Conservation (phyloP, 768 basidiomycete species). For the Trametes sanguinea region DNA sequence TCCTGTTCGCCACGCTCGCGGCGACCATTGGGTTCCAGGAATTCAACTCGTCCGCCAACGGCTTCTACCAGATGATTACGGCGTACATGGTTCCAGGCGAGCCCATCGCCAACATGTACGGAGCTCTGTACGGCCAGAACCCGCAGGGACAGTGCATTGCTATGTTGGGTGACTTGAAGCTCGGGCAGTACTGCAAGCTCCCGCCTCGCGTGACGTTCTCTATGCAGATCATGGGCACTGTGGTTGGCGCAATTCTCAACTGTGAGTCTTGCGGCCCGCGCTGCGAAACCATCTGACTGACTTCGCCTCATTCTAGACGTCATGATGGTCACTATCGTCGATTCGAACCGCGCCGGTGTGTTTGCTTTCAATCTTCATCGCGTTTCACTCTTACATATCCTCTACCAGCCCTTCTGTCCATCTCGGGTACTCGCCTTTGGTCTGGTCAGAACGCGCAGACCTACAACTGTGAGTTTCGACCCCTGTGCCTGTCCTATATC, state of each 20-base stretch:
- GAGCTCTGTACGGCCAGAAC: conserved; percentile 44
- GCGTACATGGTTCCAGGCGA: conserved; percentile 34
- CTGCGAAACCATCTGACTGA: background rate
- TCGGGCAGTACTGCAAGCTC: conserved; percentile 57
- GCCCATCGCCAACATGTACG: conserved; percentile 40
- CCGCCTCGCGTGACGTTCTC: conserved; percentile 62
- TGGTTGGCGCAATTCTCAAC: conserved; percentile 53
- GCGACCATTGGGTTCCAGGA: conserved; percentile 33
- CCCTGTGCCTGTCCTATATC: background rate
- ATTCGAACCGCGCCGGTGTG: conserved; percentile 30
- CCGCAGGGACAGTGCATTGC: conserved; percentile 46
- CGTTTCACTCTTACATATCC: background rate
- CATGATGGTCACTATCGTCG: conserved; percentile 35
- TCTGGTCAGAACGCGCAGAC: conserved; percentile 52
- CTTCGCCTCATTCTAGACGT: conserved; percentile 21
- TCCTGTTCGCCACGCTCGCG: conserved; percentile 58
- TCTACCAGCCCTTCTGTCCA: conserved; percentile 44
- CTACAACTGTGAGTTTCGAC: conserved; percentile 45
- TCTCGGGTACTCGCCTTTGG: conserved; percentile 55
- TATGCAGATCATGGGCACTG: conserved; percentile 45
- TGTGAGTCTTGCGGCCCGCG: conserved; percentile 24
- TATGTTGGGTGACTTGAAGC: conserved; percentile 62
- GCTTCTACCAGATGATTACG: conserved; percentile 33
- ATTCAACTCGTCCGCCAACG: conserved; percentile 31
- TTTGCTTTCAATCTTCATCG: background rate